phyloP scores from a whole-genome alignment of 73 alveolate genomes.

The Paramecium sonneborni region DNA sequence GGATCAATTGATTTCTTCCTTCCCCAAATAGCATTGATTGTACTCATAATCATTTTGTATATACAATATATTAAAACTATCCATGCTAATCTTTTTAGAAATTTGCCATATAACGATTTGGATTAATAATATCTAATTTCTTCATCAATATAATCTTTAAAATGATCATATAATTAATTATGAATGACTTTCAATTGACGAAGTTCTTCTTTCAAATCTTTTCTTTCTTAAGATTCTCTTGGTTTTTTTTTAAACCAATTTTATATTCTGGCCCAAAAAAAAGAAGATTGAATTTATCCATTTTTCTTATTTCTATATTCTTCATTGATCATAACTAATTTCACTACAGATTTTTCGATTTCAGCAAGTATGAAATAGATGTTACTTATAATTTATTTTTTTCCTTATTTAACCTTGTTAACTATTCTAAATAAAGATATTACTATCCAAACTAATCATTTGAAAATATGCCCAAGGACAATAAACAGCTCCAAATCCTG shows the following conservation, averaged over 20 bases:
- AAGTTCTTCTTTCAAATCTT: constrained; percentile 27
- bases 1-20: constrained; percentile 68
- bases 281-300: no score
- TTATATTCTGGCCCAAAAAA: not conserved
- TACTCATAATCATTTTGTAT: constrained; percentile 58
- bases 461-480: constrained; percentile 21
- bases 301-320: not conserved
- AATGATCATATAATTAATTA: constrained; percentile 37
- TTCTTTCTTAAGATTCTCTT: not conserved
- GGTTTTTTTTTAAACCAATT: not conserved
- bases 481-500: constrained; percentile 56
- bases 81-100: constrained; percentile 47
- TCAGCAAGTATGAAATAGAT: constrained; percentile 20
- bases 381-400: constrained; percentile 5
- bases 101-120: constrained; percentile 17
- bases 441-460: not conserved
- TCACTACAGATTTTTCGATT: not conserved
- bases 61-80: constrained; percentile 41
- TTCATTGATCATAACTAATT: not conserved
- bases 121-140: not conserved
- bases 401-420: not conserved
- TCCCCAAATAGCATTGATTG: constrained; percentile 41
- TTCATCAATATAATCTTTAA: not conserved
- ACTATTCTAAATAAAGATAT: not conserved
- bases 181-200: constrained; percentile 13